Evolutionary conservation across 2,329 filamentous ascomycete genomes (phyloP).

Genomic region (Xylariales sp.): DNA sequence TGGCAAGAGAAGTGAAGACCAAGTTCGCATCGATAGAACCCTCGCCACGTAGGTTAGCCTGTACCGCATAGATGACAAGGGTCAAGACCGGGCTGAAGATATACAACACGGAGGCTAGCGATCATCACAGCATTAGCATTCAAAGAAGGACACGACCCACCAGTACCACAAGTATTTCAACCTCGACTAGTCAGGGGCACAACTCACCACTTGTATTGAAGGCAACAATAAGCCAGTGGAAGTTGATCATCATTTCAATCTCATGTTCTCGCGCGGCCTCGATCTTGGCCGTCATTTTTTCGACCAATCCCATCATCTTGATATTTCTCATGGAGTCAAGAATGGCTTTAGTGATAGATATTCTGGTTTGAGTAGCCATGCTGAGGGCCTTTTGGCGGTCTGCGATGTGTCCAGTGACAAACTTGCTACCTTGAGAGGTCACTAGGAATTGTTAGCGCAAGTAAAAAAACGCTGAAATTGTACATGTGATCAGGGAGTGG

Average conservation of each 20-base stretch:
- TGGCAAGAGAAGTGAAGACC: conserved; percentile 2
- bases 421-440: neutral
- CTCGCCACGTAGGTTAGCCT: neutral
- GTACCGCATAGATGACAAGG: conserved; percentile 1
- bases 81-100: neutral
- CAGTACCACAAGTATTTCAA: too few species aligned
- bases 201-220: neutral
- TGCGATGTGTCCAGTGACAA: neutral
- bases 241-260: neutral
- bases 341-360: neutral
- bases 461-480: too few species aligned
- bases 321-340: conserved; percentile 1
- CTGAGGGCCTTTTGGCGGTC: neutral
- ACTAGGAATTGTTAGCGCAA: neutral
- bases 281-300: neutral
- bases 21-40: neutral
- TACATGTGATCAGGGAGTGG: neutral
- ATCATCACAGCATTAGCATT: too few species aligned
- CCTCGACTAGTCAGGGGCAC: neutral
- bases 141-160: too few species aligned
- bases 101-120: neutral
- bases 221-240: neutral
- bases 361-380: neutral
- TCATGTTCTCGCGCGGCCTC: neutral
- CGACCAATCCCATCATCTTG: conserved; percentile 1